Percentiles rank a stretch among this genome's conserved stretches.
Conservation (phyloP, 2,329 filamentous ascomycete genomes). For the Teratosphaeria destructans region DNA sequence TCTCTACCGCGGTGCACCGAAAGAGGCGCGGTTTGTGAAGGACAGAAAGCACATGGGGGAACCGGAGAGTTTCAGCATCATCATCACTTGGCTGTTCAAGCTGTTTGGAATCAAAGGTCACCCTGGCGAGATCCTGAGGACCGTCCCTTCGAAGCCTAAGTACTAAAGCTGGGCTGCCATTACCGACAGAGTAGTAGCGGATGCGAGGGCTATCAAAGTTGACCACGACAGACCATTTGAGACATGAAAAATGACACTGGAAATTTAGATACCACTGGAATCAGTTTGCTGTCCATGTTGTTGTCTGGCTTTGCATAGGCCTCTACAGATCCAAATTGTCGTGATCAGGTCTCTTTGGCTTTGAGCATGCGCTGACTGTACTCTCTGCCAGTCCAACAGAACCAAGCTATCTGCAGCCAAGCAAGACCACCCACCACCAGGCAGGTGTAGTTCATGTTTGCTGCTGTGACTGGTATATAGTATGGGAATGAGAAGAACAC, state of each 20-base stretch:
- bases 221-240: no score
- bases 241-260: no score
- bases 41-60: slow-evolving; percentile 42
- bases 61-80: slow-evolving; percentile 38
- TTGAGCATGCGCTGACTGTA: background rate
- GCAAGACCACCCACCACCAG: background rate
- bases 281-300: no score
- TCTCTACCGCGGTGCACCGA: slow-evolving; percentile 42
- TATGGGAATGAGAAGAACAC: slow-evolving; percentile 25
- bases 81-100: slow-evolving; percentile 39
- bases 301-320: background rate
- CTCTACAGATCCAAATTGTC: background rate
- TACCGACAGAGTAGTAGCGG: no score
- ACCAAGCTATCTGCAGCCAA: background rate
- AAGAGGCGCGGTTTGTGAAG: slow-evolving; percentile 39
- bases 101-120: slow-evolving; percentile 36
- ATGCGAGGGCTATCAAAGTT: no score
- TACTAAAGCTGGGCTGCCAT: slow-evolving; percentile 15
- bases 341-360: background rate
- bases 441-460: slow-evolving; percentile 1
- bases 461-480: background rate
- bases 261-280: no score
- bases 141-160: slow-evolving; percentile 38
- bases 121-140: slow-evolving; percentile 35
- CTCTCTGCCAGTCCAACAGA: background rate